Percentiles rank a stretch among this genome's conserved stretches.
Evolutionary conservation across 257 asterid species (phyloP).

Genomic region (Salvia miltiorrhiza): DNA sequence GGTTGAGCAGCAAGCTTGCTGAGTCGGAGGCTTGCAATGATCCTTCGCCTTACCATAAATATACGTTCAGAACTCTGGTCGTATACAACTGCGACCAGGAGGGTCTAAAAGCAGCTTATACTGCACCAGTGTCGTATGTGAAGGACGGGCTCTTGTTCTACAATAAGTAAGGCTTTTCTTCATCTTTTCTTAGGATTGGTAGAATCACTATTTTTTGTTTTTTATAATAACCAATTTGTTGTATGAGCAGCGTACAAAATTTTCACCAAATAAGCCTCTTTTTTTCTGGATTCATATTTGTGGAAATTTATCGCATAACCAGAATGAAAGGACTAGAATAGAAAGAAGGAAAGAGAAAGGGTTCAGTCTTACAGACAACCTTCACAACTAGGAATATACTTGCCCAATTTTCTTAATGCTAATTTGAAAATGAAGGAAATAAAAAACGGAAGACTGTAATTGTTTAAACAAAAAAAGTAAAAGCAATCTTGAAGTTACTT

Average conservation of each 20-base stretch:
- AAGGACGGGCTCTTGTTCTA: constrained; percentile 88
- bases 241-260: neutral
- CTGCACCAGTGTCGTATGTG: constrained; percentile 55
- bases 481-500: neutral
- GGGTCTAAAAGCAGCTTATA: constrained; percentile 74
- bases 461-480: neutral
- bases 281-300: neutral
- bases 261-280: neutral
- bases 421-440: neutral
- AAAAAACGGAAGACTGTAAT: neutral
- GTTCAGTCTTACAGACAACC: neutral
- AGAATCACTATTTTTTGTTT: neutral
- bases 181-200: neutral
- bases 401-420: neutral
- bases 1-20: constrained; percentile 81
- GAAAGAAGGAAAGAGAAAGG: neutral
- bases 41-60: constrained; percentile 73
- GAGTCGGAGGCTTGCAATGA: constrained; percentile 71
- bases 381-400: neutral
- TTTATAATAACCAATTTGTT: neutral
- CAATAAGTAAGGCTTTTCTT: constrained; percentile 61
- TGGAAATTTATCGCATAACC: neutral
- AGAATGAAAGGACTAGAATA: neutral
- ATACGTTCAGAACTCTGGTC: constrained; percentile 49
- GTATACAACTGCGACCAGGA: constrained; percentile 63